Conservation (phyloP, 306 rosid species). For the Casuarina cunninghamiana region DNA sequence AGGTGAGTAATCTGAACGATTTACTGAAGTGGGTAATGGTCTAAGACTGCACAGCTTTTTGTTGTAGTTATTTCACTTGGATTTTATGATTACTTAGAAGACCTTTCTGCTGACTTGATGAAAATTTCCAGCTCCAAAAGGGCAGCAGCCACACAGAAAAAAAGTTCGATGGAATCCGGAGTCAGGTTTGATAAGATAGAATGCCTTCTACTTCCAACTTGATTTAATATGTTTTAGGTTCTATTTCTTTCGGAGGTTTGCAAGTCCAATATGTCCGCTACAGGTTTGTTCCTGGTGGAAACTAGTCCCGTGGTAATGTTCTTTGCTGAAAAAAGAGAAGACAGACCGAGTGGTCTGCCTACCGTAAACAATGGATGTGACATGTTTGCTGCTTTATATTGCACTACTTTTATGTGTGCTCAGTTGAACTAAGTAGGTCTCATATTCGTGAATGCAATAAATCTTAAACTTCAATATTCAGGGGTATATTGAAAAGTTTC, state of each 20-base stretch:
- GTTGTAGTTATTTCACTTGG: constrained; percentile 1
- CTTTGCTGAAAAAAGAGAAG: no score
- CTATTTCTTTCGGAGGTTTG: not conserved
- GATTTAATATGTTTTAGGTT: constrained; percentile 1
- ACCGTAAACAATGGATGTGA: no score
- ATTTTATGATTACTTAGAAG: constrained; percentile 10
- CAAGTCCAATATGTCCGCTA: not conserved
- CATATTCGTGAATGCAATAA: no score
- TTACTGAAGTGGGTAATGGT: constrained; percentile 17
- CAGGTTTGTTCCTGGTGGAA: not conserved
- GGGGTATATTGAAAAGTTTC: no score
- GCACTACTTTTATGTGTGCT: no score
- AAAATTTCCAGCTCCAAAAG: constrained; percentile 45
- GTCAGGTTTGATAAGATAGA: constrained; percentile 44
- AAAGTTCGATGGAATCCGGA: constrained; percentile 68
- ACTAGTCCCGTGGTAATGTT: not conserved
- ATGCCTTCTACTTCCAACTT: constrained; percentile 6
- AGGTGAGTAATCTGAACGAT: constrained; percentile 43
- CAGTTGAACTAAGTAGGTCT: no score
- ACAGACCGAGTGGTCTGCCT: no score
- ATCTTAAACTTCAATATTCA: no score
- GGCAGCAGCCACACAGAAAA: constrained; percentile 32
- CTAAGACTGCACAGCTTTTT: constrained; percentile 10
- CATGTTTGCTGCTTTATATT: no score
- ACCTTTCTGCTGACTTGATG: constrained; percentile 19